Percentiles rank a stretch among this genome's conserved stretches.
These are phyloP conservation scores for Gonium pectorale DNA, from an alignment of 139 green algal genomes.

Conservation along the genomic window DNA sequence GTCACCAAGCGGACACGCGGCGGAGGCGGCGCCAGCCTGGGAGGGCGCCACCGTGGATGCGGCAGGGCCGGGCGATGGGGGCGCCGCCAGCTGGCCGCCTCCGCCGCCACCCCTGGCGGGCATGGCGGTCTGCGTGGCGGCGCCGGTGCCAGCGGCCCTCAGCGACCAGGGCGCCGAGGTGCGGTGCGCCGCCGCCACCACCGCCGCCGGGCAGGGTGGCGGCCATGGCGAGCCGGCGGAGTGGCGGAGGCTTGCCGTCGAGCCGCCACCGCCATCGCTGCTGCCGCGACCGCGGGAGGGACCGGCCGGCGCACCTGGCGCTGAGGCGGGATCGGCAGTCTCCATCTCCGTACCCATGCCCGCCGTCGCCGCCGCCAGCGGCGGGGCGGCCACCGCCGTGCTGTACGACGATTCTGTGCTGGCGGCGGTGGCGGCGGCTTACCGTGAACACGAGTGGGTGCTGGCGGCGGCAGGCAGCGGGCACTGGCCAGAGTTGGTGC, in stretches of 20 bases:
- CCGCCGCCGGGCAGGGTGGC: no score
- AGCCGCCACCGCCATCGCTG: no score
- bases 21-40: no score
- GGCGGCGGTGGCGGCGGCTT: background rate
- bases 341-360: no score
- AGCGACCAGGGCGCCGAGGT: background rate
- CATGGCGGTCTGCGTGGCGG: slow-evolving; percentile 22
- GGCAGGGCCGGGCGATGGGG: no score
- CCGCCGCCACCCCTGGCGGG: background rate
- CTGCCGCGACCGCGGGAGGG: no score
- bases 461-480: background rate
- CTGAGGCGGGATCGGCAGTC: no score
- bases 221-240: background rate
- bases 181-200: background rate
- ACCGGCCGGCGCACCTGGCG: no score
- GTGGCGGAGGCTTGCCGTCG: background rate
- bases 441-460: slow-evolving; percentile 13
- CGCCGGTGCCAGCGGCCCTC: background rate
- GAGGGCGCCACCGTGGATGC: no score
- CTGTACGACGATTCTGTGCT: background rate
- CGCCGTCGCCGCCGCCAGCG: no score
- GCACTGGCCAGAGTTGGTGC: background rate
- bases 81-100: background rate
- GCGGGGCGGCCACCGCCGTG: background rate
- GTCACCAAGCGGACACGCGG: no score